Conservation (phyloP, 225 moss, liverwort and hornwort species). For the Bryoerythrophyllum caledonicum region DNA sequence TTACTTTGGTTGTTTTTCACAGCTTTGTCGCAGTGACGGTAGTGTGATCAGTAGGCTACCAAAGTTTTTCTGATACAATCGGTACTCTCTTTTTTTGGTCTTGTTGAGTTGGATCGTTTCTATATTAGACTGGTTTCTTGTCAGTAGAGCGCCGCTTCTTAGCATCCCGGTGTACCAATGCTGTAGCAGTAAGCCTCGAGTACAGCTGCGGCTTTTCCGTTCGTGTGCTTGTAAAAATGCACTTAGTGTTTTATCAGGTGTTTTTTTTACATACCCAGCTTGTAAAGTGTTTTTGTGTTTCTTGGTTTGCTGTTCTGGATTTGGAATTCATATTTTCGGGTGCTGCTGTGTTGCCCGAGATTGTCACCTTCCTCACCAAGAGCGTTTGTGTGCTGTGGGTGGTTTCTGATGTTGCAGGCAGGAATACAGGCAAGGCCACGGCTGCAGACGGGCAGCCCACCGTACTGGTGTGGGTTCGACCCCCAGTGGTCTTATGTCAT, state of each 20-base stretch:
- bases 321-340: background rate
- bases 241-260: background rate
- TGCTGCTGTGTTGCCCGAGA: background rate
- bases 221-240: background rate
- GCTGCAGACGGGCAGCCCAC: conserved; percentile 56
- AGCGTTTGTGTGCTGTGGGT: background rate
- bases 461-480: conserved; percentile 57
- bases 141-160: background rate
- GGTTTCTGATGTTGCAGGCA: conserved; percentile 16
- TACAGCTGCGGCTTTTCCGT: background rate
- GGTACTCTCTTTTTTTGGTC: background rate
- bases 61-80: background rate
- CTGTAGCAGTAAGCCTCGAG: background rate
- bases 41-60: background rate
- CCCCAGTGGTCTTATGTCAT: conserved; percentile 49
- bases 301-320: background rate
- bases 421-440: conserved; percentile 45
- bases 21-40: background rate
- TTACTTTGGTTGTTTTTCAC: background rate
- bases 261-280: background rate
- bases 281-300: background rate
- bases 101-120: background rate
- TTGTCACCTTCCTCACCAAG: background rate
- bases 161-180: background rate
- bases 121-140: background rate